These are phyloP conservation scores for Canariomyces notabilis DNA, from an alignment of 2,329 filamentous ascomycete species.

Conservation along the genomic window DNA sequence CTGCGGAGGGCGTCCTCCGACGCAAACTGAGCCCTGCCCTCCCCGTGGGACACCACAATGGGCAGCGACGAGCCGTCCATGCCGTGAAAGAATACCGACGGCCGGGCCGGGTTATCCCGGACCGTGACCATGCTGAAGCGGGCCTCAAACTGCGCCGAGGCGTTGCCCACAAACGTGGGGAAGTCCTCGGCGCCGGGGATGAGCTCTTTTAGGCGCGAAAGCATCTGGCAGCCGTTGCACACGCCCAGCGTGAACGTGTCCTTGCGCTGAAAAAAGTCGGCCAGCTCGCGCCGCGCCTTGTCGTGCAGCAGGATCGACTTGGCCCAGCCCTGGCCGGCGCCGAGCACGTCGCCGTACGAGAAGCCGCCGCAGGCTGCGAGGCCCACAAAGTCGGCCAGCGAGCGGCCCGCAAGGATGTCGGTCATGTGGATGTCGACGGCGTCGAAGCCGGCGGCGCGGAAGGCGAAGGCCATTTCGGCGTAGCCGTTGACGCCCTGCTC, in stretches of 20 bases:
- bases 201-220: constrained; percentile 74
- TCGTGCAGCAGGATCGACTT: constrained; percentile 86
- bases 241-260: constrained; percentile 93
- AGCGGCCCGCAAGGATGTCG: constrained; percentile 75
- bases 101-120: constrained; percentile 49
- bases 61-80: constrained; percentile 80
- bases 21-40: constrained; percentile 73
- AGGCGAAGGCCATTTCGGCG: constrained; percentile 97
- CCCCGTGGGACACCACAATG: constrained; percentile 85
- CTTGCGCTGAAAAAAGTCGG: constrained; percentile 75
- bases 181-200: constrained; percentile 81
- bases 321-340: constrained; percentile 95
- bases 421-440: constrained; percentile 96
- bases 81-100: constrained; percentile 83
- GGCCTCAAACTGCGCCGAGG: constrained; percentile 83
- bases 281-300: constrained; percentile 69
- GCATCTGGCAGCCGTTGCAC: constrained; percentile 97
- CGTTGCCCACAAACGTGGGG: constrained; percentile 83
- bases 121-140: constrained; percentile 79
- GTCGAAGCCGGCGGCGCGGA: constrained; percentile 84
- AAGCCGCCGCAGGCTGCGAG: constrained; percentile 95
- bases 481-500: constrained; percentile 96
- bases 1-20: constrained; percentile 46
- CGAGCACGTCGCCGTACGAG: constrained; percentile 82
- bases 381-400: constrained; percentile 77